A percentile compares a stretch with the other conserved stretches of the same genome.
phyloP scores from a whole-genome alignment of 495 filamentous ascomycete genomes.

The Trichoderma erinaceum region DNA sequence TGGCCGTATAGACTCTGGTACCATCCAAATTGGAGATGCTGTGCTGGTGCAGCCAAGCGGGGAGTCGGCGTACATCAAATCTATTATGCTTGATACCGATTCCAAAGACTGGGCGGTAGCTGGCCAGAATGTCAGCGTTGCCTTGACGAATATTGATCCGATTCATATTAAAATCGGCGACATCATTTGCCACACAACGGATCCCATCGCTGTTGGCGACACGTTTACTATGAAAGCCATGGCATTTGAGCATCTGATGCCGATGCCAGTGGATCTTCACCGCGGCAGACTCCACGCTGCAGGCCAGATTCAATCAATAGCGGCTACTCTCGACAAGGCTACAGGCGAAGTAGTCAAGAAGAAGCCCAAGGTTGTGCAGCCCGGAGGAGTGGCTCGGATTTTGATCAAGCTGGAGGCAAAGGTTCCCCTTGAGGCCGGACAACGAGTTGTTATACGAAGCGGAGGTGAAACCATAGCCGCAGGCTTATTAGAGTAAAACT shows the following conservation, averaged over 20 bases:
- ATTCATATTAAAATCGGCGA: slow-evolving; percentile 77
- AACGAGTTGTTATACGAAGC: slow-evolving; percentile 71
- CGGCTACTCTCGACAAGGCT: slow-evolving; percentile 68
- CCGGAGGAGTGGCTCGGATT: slow-evolving; percentile 58
- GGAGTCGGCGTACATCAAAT: slow-evolving; percentile 72
- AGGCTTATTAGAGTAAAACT: slow-evolving; percentile 65
- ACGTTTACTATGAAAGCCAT: slow-evolving; percentile 75
- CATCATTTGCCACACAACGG: slow-evolving; percentile 64
- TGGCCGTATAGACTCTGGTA: slow-evolving; percentile 81
- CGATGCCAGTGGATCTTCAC: slow-evolving; percentile 84
- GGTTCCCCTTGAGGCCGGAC: slow-evolving; percentile 72
- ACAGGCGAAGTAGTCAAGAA: slow-evolving; percentile 67
- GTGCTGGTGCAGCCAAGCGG: slow-evolving; percentile 72
- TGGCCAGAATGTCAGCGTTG: slow-evolving; percentile 78
- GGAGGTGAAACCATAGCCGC: slow-evolving; percentile 81
- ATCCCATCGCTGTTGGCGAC: slow-evolving; percentile 61
- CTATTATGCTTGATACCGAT: slow-evolving; percentile 66
- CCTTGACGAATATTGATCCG: slow-evolving; percentile 79
- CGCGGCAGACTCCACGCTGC: slow-evolving; percentile 74
- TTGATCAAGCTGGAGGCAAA: slow-evolving; percentile 67
- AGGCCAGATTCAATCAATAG: slow-evolving; percentile 63
- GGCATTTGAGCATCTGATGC: slow-evolving; percentile 82
- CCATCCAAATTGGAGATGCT: slow-evolving; percentile 73
- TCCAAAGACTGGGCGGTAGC: slow-evolving; percentile 87
- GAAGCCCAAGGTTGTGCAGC: slow-evolving; percentile 73